phyloP scores from a whole-genome alignment of 441 rosid genomes.

The Jatropha multifida region DNA sequence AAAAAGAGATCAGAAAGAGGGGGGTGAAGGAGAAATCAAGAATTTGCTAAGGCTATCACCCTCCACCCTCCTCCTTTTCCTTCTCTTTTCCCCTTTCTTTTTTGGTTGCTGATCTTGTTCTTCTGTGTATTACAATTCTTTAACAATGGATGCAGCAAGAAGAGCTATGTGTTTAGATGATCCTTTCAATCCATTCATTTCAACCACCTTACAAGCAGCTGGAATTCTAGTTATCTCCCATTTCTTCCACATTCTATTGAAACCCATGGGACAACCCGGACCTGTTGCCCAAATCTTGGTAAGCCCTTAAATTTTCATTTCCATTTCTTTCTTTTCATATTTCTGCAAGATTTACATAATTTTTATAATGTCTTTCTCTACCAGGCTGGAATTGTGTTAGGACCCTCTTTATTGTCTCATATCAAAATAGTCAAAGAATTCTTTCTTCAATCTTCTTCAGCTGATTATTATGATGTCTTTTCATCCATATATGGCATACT shows the following conservation, averaged over 20 bases:
- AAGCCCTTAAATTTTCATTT: background rate
- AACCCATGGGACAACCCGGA: conserved; percentile 72
- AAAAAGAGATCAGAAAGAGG: background rate
- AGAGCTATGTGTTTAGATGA: conserved; percentile 28
- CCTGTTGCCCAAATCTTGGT: conserved; percentile 74
- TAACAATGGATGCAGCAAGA: conserved; percentile 30
- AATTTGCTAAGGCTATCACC: background rate
- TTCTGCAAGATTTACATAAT: too few species aligned
- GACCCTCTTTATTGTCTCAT: conserved; percentile 63
- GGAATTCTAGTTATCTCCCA: conserved; percentile 71
- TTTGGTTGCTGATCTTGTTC: background rate
- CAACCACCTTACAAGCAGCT: conserved; percentile 50
- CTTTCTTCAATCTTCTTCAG: conserved; percentile 57
- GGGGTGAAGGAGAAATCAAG: background rate
- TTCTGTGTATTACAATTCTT: background rate
- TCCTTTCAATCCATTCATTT: conserved; percentile 57
- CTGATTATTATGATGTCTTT: conserved; percentile 49
- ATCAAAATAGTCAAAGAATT: conserved; percentile 34
- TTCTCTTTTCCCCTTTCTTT: background rate
- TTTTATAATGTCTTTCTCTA: background rate
- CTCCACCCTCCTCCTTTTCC: background rate
- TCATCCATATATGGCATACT: conserved; percentile 52
- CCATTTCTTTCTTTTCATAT: too few species aligned
- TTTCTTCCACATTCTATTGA: conserved; percentile 57
- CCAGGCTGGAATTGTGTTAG: conserved; percentile 76